Percentiles rank a stretch among this genome's conserved stretches.
Conservation (phyloP, 2,329 filamentous ascomycete species). For the Seiridium unicorne region DNA sequence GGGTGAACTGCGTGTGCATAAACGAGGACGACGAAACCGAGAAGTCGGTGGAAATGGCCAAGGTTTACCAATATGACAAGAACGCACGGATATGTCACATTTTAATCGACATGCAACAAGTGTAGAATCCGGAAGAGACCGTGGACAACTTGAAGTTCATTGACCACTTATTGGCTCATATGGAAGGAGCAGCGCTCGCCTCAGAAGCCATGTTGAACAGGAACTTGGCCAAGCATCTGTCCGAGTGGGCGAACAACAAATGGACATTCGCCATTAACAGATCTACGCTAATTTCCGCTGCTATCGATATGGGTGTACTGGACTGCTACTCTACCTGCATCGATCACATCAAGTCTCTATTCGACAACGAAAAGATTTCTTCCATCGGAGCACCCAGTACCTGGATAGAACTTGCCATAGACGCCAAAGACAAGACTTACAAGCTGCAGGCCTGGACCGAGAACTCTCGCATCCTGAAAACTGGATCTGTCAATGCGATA, state of each 20-base stretch:
- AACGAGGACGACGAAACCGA: conserved; percentile 9
- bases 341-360: conserved; percentile 13
- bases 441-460: conserved; percentile 12
- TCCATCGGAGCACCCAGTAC: conserved; percentile 10
- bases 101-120: conserved; percentile 27
- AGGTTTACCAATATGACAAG: conserved; percentile 15
- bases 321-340: conserved; percentile 15
- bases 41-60: conserved; percentile 11
- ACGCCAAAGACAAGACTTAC: conserved; percentile 11
- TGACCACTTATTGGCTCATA: conserved; percentile 35
- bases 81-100: conserved; percentile 16
- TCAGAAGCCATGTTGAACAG: conserved; percentile 18
- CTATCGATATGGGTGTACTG: conserved; percentile 13
- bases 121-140: conserved; percentile 27
- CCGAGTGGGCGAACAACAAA: conserved; percentile 9
- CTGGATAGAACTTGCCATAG: conserved; percentile 15
- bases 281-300: conserved; percentile 8
- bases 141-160: conserved; percentile 28
- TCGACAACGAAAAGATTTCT: conserved; percentile 23
- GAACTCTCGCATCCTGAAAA: conserved; percentile 1
- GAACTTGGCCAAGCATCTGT: conserved; percentile 14
- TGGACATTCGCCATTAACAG: conserved; percentile 8
- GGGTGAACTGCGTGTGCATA: conserved; percentile 15
- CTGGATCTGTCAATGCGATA: conserved; percentile 16
- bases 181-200: conserved; percentile 17